Conservation (phyloP, 202 grass and related monocot species). For the Zizania palustris region DNA sequence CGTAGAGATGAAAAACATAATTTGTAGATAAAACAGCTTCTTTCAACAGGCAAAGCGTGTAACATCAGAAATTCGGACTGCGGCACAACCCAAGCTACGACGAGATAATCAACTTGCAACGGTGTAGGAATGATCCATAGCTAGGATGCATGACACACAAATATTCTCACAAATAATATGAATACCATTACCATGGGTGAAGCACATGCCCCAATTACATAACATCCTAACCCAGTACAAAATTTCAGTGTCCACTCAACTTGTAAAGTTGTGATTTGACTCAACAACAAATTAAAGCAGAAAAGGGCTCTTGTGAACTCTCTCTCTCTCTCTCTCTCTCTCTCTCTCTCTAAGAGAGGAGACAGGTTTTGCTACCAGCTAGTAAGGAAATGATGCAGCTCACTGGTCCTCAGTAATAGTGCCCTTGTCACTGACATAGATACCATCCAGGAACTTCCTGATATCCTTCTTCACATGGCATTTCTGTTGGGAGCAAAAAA, state of each 20-base stretch:
- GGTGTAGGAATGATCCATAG: not conserved
- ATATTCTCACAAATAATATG: conserved; percentile 9
- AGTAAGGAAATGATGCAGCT: conserved; percentile 32
- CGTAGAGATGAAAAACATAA: too few relatives aligned
- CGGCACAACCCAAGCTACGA: not conserved
- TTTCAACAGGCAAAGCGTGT: not conserved
- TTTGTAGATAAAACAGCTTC: too few relatives aligned
- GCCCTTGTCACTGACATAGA: conserved; percentile 72
- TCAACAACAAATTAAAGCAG: not conserved
- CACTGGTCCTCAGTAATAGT: conserved; percentile 43
- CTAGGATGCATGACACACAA: not conserved
- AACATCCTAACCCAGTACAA: conserved; percentile 43
- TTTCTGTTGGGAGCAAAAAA: conserved; percentile 47
- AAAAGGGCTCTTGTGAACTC: conserved; percentile 7
- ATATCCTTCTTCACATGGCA: conserved; percentile 75
- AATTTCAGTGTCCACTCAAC: conserved; percentile 35
- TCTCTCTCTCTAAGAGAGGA: not conserved
- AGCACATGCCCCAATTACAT: conserved; percentile 8
- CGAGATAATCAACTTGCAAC: not conserved
- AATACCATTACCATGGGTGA: conserved; percentile 7
- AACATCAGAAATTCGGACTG: conserved; percentile 7
- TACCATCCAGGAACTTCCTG: conserved; percentile 73
- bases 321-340: not conserved
- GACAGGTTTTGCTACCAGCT: conserved; percentile 3
- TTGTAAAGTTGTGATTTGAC: not conserved